Conservation (phyloP, 2,329 filamentous ascomycete genomes). For the Blastomyces parvus region DNA sequence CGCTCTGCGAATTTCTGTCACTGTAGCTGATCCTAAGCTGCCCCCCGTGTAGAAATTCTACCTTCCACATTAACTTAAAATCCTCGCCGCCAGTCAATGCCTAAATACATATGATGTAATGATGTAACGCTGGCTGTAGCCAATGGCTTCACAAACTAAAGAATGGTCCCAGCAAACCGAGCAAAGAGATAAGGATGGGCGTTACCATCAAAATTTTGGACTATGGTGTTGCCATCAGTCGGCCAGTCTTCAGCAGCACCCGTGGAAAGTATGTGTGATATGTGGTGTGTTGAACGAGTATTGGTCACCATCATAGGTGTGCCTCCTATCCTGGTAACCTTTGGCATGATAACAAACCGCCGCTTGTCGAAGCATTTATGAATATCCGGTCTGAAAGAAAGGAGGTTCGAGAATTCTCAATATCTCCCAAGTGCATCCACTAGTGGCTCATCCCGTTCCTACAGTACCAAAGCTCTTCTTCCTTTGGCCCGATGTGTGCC, state of each 20-base stretch:
- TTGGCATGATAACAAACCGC: conserved; percentile 7
- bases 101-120: neutral
- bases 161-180: conserved; percentile 8
- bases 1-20: neutral
- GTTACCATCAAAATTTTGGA: neutral
- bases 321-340: neutral
- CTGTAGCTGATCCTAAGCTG: conserved; percentile 5
- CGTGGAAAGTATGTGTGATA: conserved; percentile 7
- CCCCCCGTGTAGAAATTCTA: neutral
- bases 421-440: neutral
- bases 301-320: neutral
- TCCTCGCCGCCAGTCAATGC: neutral
- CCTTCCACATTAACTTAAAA: neutral
- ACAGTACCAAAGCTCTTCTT: conserved; percentile 1
- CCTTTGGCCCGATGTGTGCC: conserved; percentile 5
- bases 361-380: conserved; percentile 7
- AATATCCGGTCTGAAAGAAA: conserved; percentile 6
- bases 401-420: conserved; percentile 7
- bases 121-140: neutral
- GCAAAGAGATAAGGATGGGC: conserved; percentile 9
- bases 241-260: conserved; percentile 9
- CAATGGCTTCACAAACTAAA: conserved; percentile 4
- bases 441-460: conserved; percentile 7
- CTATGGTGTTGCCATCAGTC: conserved; percentile 1
- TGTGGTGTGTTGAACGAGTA: neutral